A percentile compares a stretch with the other conserved stretches of the same genome.
Conservation (phyloP, 768 basidiomycete species). For the Gelatoporia subvermispora region DNA sequence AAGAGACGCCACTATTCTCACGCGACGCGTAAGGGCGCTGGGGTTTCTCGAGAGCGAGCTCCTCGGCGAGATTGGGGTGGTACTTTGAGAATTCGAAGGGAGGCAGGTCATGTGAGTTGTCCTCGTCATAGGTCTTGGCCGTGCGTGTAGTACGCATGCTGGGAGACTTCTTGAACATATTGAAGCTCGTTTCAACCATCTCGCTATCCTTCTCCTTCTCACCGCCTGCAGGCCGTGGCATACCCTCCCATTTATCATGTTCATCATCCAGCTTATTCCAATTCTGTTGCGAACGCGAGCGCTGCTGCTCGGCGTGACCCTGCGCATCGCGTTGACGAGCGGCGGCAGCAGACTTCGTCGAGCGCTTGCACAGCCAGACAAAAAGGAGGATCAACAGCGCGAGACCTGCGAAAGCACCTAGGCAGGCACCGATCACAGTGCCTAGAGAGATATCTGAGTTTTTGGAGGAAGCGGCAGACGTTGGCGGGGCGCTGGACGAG, state of each 20-base stretch:
- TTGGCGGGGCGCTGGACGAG: slow-evolving; percentile 2
- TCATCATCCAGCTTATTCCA: slow-evolving; percentile 59
- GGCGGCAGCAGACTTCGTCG: slow-evolving; percentile 27
- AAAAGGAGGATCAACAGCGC: slow-evolving; percentile 46
- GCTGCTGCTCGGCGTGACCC: slow-evolving; percentile 39
- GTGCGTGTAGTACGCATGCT: slow-evolving; percentile 47
- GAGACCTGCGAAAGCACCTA: slow-evolving; percentile 53
- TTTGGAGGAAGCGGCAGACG: slow-evolving; percentile 3
- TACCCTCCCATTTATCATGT: slow-evolving; percentile 44
- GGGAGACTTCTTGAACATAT: slow-evolving; percentile 50
- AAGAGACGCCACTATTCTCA: slow-evolving; percentile 39
- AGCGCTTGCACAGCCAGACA: slow-evolving; percentile 52
- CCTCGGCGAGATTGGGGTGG: slow-evolving; percentile 45
- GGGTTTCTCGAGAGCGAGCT: slow-evolving; percentile 42
- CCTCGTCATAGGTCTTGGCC: slow-evolving; percentile 35
- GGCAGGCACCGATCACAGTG: slow-evolving; percentile 59
- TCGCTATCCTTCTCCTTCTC: slow-evolving; percentile 12
- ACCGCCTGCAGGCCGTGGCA: slow-evolving; percentile 5
- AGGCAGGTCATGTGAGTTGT: slow-evolving; percentile 20
- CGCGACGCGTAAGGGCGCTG: slow-evolving; percentile 40
- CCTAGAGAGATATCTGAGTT: slow-evolving; percentile 24
- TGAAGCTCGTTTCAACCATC: slow-evolving; percentile 23
- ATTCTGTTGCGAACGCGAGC: slow-evolving; percentile 34
- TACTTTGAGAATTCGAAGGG: slow-evolving; percentile 50
- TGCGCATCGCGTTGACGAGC: slow-evolving; percentile 26